These are phyloP conservation scores for Dioscorea alata DNA, from an alignment of 106 monocot species.

Conservation along the genomic window DNA sequence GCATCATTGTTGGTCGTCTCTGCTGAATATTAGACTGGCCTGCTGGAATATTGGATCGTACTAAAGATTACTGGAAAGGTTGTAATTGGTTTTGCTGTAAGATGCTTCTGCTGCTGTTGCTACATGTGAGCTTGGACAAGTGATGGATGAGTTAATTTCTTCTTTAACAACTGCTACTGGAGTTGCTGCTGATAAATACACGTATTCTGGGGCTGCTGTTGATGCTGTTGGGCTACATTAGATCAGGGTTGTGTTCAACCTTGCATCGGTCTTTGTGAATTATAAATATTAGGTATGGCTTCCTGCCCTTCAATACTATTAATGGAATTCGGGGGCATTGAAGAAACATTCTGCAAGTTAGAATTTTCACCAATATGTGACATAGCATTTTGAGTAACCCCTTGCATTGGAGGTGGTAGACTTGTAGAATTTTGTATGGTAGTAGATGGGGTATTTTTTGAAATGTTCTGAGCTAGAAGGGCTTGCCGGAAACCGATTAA, in stretches of 20 bases:
- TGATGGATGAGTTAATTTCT: conserved; percentile 46
- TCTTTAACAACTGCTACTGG: conserved; percentile 37
- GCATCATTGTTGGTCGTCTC: conserved; percentile 38
- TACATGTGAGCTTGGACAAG: conserved; percentile 44
- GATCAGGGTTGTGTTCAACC: conserved; percentile 30
- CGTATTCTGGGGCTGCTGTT: conserved; percentile 52
- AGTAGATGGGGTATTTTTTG: conserved; percentile 41
- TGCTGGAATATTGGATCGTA: conserved; percentile 48
- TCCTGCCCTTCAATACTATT: conserved; percentile 15
- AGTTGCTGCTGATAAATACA: conserved; percentile 43
- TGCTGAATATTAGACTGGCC: conserved; percentile 46
- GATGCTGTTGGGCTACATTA: conserved; percentile 20
- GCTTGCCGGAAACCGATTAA: conserved; percentile 42
- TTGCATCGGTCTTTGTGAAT: conserved; percentile 54
- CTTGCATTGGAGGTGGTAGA: conserved; percentile 34
- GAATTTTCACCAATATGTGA: conserved; percentile 35
- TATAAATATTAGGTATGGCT: conserved; percentile 49
- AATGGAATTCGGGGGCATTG: conserved; percentile 31
- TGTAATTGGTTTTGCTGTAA: conserved; percentile 8
- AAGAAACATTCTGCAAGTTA: conserved; percentile 49
- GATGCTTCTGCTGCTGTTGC: conserved; percentile 40
- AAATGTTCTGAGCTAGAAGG: conserved; percentile 41
- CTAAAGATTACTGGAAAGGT: conserved; percentile 38
- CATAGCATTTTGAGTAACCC: conserved; percentile 40
- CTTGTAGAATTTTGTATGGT: conserved; percentile 26